A percentile compares a stretch with the other conserved stretches of the same genome.
Evolutionary conservation across 441 rosid species (phyloP).

Genomic region (Metrosideros polymorpha): DNA sequence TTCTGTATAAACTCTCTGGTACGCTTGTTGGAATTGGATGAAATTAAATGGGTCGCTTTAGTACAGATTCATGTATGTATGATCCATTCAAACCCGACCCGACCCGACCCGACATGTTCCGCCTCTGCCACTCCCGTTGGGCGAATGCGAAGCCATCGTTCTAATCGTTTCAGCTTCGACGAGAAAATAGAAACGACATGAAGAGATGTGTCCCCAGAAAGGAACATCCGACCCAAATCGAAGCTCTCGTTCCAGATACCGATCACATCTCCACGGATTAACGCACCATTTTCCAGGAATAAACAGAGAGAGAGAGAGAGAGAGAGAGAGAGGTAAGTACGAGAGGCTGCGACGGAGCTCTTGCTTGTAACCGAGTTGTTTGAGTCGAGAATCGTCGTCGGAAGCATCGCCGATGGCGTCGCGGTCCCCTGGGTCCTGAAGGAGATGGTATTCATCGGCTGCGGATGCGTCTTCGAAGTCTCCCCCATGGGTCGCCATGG

Average conservation of each 20-base stretch:
- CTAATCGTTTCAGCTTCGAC: background rate
- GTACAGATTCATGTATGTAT: background rate
- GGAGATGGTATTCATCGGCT: constrained; percentile 15
- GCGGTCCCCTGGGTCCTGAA: background rate
- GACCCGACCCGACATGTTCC: background rate
- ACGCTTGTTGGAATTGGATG: background rate
- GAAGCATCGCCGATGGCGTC: background rate
- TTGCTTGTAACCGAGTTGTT: constrained; percentile 52
- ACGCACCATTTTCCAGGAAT: background rate
- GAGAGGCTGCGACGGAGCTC: constrained; percentile 51
- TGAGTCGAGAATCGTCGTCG: constrained; percentile 23
- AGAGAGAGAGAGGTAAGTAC: constrained; percentile 2
- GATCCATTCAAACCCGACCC: background rate
- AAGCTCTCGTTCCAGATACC: background rate
- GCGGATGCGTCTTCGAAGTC: background rate
- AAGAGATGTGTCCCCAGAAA: background rate
- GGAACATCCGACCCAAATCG: background rate
- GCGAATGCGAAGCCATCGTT: background rate
- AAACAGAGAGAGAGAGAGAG: background rate
- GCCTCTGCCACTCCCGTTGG: background rate
- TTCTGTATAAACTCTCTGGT: background rate
- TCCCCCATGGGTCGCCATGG: background rate
- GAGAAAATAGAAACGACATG: background rate
- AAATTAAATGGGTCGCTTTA: background rate
- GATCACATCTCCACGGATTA: background rate